Evolutionary conservation across 305 asterid species (phyloP).

Genomic region (Fraxinus velutina): DNA sequence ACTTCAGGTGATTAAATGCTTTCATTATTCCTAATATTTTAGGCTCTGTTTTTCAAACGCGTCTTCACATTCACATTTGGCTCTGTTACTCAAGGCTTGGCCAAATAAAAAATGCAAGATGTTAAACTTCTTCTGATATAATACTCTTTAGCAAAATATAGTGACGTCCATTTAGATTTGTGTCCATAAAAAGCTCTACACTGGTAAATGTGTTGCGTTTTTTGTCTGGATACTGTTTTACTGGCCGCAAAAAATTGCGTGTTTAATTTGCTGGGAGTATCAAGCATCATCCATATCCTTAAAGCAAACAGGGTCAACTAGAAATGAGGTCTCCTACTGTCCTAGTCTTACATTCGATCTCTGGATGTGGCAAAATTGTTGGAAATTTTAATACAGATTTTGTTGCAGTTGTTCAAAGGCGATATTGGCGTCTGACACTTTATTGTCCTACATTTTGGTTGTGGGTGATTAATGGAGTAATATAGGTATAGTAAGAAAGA

Average conservation of each 20-base stretch:
- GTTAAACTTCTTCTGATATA: too few species aligned
- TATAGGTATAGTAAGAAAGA: neutral
- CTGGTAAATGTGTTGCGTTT: neutral
- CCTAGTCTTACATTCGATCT: neutral
- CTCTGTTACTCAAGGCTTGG: too few species aligned
- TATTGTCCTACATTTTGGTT: neutral
- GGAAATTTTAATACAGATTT: neutral
- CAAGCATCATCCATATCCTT: neutral
- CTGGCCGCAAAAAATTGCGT: neutral
- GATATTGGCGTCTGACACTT: neutral
- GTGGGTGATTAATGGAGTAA: neutral
- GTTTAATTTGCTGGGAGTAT: neutral
- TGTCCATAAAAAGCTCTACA: too few species aligned
- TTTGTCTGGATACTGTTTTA: too few species aligned
- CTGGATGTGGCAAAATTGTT: neutral
- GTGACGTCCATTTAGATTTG: too few species aligned
- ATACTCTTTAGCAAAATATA: too few species aligned
- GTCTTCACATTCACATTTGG: too few species aligned
- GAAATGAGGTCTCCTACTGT: too few species aligned
- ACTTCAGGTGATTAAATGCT: conserved; percentile 47
- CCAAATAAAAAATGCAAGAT: too few species aligned
- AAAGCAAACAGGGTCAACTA: too few species aligned
- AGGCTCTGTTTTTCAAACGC: too few species aligned
- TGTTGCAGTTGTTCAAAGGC: neutral
- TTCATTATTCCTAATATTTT: neutral